Evolutionary conservation across 2,329 filamentous ascomycete species (phyloP).

Genomic region (Thielaviopsis ethacetica): DNA sequence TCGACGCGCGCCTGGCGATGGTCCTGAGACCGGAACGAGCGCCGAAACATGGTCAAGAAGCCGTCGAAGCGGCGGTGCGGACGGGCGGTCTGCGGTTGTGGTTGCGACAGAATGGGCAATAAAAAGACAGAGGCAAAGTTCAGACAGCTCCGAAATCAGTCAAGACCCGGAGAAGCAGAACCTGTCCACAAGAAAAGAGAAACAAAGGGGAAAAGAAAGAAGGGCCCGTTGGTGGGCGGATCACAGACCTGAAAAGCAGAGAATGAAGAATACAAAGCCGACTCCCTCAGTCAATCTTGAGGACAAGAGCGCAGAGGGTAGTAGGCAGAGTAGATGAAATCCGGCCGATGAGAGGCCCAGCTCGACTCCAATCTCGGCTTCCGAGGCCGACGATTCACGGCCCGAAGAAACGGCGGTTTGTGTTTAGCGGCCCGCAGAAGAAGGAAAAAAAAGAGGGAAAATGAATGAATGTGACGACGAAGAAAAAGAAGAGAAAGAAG

Average conservation of each 20-base stretch:
- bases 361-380: neutral
- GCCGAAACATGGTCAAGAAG: slow-evolving; percentile 60
- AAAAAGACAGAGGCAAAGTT: neutral
- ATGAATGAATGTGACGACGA: slow-evolving; percentile 12
- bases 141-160: neutral
- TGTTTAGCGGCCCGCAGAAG: slow-evolving; percentile 9
- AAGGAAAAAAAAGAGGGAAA: slow-evolving; percentile 22
- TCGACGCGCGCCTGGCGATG: slow-evolving; percentile 46
- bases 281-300: too few relatives aligned
- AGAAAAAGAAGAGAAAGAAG: neutral
- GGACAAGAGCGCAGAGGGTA: too few relatives aligned
- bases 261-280: neutral
- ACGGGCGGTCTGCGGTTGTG: slow-evolving; percentile 19
- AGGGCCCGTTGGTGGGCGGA: slow-evolving; percentile 18
- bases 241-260: neutral
- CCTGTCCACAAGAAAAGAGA: neutral
- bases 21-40: slow-evolving; percentile 62
- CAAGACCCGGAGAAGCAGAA: neutral
- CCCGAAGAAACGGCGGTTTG: neutral
- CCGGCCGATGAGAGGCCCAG: too few relatives aligned
- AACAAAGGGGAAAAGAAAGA: slow-evolving; percentile 18
- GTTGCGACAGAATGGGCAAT: slow-evolving; percentile 6
- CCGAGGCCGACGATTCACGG: neutral
- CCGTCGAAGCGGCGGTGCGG: neutral
- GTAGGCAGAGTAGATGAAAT: too few relatives aligned